Evolutionary conservation across 345 rosid species (phyloP), one percentile per base, ranked within the genome.

Genomic region (Aethionema arabicum): DNA sequence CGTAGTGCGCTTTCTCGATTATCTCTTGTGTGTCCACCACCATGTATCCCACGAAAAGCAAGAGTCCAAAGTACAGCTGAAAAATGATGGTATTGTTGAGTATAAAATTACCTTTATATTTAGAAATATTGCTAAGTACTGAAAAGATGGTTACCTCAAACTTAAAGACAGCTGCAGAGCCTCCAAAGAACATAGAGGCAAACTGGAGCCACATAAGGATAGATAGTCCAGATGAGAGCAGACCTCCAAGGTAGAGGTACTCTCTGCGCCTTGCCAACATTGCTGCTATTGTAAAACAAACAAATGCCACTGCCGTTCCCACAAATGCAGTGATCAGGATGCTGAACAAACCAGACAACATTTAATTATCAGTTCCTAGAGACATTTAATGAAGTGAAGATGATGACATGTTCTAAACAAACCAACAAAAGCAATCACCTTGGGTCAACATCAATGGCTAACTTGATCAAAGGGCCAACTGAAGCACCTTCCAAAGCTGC

Each of bases 21-120:
- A 90, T 83, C 3, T 85, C 87, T 66, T 87, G 97, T 10, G 97
- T 87, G 78, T 90, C 92, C 53, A 90, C 84, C 4, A 87, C 79
- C 45, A 85, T 74, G 57, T 83, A 90, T 60, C 90, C 95, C 52
- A 87, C 75, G 52, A 79, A 83, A 60, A 85, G 74, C 74, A 90
- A 60, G 16, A 90, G 88, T 55, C 92, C 92, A 56, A 83, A 80
- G 58, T 85, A 87, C 39, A 83, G 52, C 95, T 90, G 83, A 58
- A 70, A 70, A 36, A 31, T 27, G 33, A 4, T 39, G 35, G n/a
- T 30, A 51, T 21, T 10, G 9, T 36, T 35, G 2, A 40, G 3
- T 53, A 7, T 11, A 43, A 30, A n/a, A 37, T 9, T 4, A 6
- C 10, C 32, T 7, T 14, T 16, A 9, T 35, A 33, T n/a, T 6